Conservation (phyloP, 192 early-diverging fungal genomes). For the Coemansia sp. region DNA sequence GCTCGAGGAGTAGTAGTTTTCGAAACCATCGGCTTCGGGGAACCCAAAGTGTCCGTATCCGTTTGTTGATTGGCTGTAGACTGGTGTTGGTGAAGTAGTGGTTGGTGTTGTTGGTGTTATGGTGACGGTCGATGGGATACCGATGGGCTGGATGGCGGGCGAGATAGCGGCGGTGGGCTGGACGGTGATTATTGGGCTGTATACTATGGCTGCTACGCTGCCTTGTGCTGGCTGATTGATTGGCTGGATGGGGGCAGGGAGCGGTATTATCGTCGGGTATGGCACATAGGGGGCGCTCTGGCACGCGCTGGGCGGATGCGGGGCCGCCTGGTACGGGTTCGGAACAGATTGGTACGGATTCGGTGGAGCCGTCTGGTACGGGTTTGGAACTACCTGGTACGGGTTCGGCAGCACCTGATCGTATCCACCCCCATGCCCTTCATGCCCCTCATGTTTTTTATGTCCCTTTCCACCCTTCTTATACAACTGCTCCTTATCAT, state of each 20-base stretch:
- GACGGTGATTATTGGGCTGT: background rate
- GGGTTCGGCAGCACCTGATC: background rate
- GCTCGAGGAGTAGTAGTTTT: conserved; percentile 1
- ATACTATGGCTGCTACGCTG: background rate
- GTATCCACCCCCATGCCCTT: background rate
- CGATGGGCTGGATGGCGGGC: background rate
- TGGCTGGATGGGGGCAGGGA: background rate
- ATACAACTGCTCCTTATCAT: conserved; percentile 2
- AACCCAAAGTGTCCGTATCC: background rate
- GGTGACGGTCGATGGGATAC: background rate
- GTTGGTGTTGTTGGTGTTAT: background rate
- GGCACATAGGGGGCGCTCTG: background rate
- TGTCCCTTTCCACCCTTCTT: conserved; percentile 2
- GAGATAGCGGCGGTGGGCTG: background rate
- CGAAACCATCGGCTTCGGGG: conserved; percentile 2
- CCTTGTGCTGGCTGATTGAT: background rate
- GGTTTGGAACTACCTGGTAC: background rate
- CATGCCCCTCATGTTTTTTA: background rate
- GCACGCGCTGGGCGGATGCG: background rate
- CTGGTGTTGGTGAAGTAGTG: too few species aligned
- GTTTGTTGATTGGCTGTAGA: background rate
- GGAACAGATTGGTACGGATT: background rate
- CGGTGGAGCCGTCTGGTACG: background rate
- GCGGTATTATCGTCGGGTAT: background rate
- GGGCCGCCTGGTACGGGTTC: background rate